Evolutionary conservation across 371 early-diverging fungal genomes (phyloP).

Genomic region (Funneliformis caledonium): DNA sequence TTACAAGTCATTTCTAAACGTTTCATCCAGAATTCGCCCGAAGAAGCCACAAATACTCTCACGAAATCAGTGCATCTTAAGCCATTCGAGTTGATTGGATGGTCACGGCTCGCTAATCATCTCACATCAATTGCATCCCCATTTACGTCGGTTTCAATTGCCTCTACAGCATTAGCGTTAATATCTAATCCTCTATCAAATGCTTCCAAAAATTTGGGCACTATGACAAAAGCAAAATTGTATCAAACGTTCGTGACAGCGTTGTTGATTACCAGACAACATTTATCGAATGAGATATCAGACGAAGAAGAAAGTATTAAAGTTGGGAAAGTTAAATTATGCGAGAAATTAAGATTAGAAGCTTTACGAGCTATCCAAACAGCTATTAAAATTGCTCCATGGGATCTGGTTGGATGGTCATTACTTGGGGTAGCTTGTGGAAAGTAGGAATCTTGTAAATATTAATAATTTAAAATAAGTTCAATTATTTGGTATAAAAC

Average conservation of each 20-base stretch:
- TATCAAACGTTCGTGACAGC: slow-evolving; percentile 16
- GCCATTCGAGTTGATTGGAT: slow-evolving; percentile 2
- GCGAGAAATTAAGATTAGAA: background rate
- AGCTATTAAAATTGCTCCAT: slow-evolving; percentile 36
- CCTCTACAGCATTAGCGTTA: slow-evolving; percentile 4
- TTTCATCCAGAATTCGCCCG: background rate
- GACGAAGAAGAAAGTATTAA: background rate
- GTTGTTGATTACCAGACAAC: slow-evolving; percentile 11
- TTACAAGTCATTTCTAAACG: background rate
- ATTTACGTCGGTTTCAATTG: slow-evolving; percentile 16
- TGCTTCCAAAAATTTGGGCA: background rate
- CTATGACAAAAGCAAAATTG: slow-evolving; percentile 10
- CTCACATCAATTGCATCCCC: slow-evolving; percentile 8
- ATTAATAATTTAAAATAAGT: background rate
- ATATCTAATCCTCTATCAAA: slow-evolving; percentile 17
- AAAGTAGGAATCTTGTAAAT: background rate
- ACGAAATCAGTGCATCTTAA: slow-evolving; percentile 19
- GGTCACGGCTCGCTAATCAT: slow-evolving; percentile 19
- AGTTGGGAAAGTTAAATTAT: background rate
- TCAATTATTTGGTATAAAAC: too few species aligned
- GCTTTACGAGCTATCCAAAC: background rate
- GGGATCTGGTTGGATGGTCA: slow-evolving; percentile 34
- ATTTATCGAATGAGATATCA: background rate
- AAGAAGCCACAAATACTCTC: slow-evolving; percentile 19
- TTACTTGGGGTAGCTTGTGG: slow-evolving; percentile 15